A percentile compares a stretch with the other conserved stretches of the same genome.
Conservation (phyloP, 768 basidiomycete genomes). For the Candolleomyces eurysporus region DNA sequence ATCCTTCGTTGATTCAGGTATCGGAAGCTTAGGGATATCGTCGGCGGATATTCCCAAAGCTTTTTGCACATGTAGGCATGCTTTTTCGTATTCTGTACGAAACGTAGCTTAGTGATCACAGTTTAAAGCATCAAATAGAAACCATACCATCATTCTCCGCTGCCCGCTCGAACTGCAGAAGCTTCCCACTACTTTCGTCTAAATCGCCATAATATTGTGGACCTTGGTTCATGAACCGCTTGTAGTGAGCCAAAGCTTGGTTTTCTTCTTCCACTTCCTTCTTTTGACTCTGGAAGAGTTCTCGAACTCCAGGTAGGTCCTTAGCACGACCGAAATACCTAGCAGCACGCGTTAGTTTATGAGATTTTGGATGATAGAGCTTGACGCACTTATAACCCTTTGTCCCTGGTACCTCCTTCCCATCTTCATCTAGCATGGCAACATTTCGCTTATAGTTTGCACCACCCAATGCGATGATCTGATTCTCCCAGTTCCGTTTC, state of each 20-base stretch:
- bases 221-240: conserved; percentile 85
- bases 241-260: conserved; percentile 69
- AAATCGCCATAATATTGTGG: conserved; percentile 89
- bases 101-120: conserved; percentile 2
- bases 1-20: conserved; percentile 22
- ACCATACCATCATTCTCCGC: conserved; percentile 64
- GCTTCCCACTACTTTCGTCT: conserved; percentile 71
- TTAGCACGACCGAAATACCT: conserved; percentile 98
- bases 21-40: conserved; percentile 51
- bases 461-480: conserved; percentile 93
- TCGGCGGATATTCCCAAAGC: conserved; percentile 44
- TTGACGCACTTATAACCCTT: conserved; percentile 89
- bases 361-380: not conserved
- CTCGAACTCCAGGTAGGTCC: conserved; percentile 91
- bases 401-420: conserved; percentile 93
- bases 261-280: conserved; percentile 90
- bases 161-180: conserved; percentile 69
- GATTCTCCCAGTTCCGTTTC: conserved; percentile 97
- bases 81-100: conserved; percentile 62
- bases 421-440: conserved; percentile 92
- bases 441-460: conserved; percentile 95
- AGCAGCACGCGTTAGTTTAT: not conserved
- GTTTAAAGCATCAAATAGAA: not conserved
- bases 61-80: conserved; percentile 52
- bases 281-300: conserved; percentile 87